Evolutionary conservation across 129 eudicot species (phyloP), one percentile per base, ranked within the genome.

Genomic region (Lactuca saligna): DNA sequence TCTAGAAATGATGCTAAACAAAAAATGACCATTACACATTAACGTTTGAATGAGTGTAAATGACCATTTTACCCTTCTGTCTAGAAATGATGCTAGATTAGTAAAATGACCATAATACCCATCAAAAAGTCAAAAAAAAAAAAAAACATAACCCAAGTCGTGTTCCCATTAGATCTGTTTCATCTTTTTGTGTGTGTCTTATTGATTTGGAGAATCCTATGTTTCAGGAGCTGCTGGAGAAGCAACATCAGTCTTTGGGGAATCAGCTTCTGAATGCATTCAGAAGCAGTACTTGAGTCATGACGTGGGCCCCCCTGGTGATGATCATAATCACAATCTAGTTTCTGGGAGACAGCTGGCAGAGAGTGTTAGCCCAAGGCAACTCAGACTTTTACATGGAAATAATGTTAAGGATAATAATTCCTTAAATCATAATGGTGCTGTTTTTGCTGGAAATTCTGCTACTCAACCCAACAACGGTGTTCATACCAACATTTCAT

Each of bases 221-320:
- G 38, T 72, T 71, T 35, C 83, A 94, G 99, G 97, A 58, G 89
- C 84, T 65, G 99, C 99, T 73, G 91, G 80, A 73, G 96, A 89
- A 81, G 97, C 96, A 82, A 74, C 83, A 78, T 8, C 86, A 57
- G 84, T 85, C 61, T 94, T 89, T 79, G 93, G 95, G 70, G 97
- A 94, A 61, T 80, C 87, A 46, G 97, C 97, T 62, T 83, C 82
- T 73, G 81, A 83, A 71, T 78, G 85, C 75, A 82, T 90, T 57
- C 97, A 87, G 69, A 85, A 87, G 81, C 97, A 87, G 75, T 85
- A 94, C 83, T 38, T 59, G 41, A 67, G 83, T 65, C 82, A 86
- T 64, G 95, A 79, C 17, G 61, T 76, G 65, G 78, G 81, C 71
- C 81, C 84, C 57, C 48, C 78, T 31, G 76, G n/a, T 61, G 97